These are phyloP conservation scores for Camellia oleifera DNA, from an alignment of 179 eudicot species.

Conservation along the genomic window DNA sequence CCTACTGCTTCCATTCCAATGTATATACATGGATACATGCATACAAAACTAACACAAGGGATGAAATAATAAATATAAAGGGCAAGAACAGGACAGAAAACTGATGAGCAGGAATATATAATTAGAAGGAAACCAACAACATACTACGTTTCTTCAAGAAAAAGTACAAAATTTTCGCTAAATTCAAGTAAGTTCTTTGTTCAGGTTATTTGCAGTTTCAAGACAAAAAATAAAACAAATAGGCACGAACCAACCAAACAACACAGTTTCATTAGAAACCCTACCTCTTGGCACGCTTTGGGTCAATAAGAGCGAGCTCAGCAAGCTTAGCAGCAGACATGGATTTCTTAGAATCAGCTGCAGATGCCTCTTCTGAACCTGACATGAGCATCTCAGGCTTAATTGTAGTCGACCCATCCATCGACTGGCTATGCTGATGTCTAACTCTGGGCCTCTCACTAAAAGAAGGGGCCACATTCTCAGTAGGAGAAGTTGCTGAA, in stretches of 20 bases:
- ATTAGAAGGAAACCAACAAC: not conserved
- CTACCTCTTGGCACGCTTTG: constrained; percentile 87
- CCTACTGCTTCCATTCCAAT: not conserved
- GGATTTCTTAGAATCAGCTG: constrained; percentile 76
- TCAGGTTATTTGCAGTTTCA: constrained; percentile 7
- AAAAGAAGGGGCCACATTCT: constrained; percentile 18
- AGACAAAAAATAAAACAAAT: constrained; percentile 6
- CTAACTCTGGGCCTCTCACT: constrained; percentile 64
- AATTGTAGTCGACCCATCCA: constrained; percentile 80
- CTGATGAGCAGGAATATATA: not conserved
- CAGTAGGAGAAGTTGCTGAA: constrained; percentile 19
- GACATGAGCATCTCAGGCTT: constrained; percentile 77
- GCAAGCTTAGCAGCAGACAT: constrained; percentile 97
- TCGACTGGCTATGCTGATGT: constrained; percentile 93
- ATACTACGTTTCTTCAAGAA: not conserved
- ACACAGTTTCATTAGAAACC: not conserved
- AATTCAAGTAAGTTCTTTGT: not conserved
- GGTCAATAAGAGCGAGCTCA: constrained; percentile 92
- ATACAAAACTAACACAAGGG: not conserved
- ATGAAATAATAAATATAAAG: constrained; percentile 4
- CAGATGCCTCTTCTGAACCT: constrained; percentile 48
- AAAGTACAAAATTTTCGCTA: not conserved
- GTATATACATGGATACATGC: not conserved
- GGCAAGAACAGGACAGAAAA: not conserved
- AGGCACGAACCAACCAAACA: not conserved